A percentile compares a stretch with the other conserved stretches of the same genome.
Conservation (phyloP, 1,284 basidiomycete genomes). For the Gymnopus androsaceus region DNA sequence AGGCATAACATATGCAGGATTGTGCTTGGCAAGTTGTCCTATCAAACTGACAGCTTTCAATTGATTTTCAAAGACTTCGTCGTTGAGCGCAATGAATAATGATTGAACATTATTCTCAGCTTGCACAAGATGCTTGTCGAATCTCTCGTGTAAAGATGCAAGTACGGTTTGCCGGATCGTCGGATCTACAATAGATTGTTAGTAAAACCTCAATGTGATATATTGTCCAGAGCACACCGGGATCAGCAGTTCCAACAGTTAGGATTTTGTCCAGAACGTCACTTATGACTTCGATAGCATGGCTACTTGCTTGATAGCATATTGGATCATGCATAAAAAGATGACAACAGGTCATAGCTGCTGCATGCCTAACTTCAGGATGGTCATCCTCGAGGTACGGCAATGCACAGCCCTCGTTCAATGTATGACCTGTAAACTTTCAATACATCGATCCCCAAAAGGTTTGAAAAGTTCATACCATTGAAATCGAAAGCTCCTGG, state of each 20-base stretch:
- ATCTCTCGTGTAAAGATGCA: constrained; percentile 87
- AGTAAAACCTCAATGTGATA: constrained; percentile 1
- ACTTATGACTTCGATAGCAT: constrained; percentile 97
- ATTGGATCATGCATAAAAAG: constrained; percentile 96
- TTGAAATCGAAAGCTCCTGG: constrained; percentile 95
- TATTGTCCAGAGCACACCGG: constrained; percentile 63
- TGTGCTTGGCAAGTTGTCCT: constrained; percentile 92
- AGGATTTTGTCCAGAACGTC: constrained; percentile 97
- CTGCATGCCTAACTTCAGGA: constrained; percentile 86
- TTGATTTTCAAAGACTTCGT: constrained; percentile 94
- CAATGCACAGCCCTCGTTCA: constrained; percentile 94
- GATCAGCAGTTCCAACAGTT: constrained; percentile 96
- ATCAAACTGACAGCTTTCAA: constrained; percentile 91
- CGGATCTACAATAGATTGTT: constrained; percentile 53
- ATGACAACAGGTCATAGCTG: constrained; percentile 90
- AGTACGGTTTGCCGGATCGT: constrained; percentile 89
- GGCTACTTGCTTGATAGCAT: constrained; percentile 93
- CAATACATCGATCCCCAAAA: constrained; percentile 18
- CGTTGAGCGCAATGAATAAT: constrained; percentile 96
- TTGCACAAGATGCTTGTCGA: constrained; percentile 98
- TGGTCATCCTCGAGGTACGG: constrained; percentile 96
- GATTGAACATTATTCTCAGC: constrained; percentile 98
- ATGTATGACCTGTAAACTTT: constrained; percentile 68
- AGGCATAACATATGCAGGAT: constrained; percentile 99
- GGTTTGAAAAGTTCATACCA: constrained; percentile 47